Evolutionary conservation across 2,329 filamentous ascomycete species (phyloP).

Genomic region (Neonectria punicea): DNA sequence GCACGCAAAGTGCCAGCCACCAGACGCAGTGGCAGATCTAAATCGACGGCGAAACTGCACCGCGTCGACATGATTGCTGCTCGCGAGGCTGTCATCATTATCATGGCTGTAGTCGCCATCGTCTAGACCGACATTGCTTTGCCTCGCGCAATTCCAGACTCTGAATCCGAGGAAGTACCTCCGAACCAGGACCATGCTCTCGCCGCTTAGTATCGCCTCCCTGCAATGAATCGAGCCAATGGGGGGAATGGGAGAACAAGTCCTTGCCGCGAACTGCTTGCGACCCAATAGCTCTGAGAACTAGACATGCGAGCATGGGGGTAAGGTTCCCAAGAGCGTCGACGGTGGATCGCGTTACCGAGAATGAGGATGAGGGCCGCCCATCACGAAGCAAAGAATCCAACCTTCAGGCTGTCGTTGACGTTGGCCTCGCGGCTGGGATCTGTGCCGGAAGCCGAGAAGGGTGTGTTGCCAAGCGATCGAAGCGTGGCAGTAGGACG

Average conservation of each 20-base stretch:
- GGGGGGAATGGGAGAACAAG: not conserved
- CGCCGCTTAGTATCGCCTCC: not conserved
- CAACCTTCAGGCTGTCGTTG: not conserved
- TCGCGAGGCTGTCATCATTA: constrained; percentile 35
- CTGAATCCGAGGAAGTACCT: not conserved
- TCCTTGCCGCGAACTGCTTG: constrained; percentile 2
- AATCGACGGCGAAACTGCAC: constrained; percentile 15
- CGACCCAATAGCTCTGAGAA: constrained; percentile 12
- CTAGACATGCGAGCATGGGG: constrained; percentile 18
- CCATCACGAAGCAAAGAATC: not conserved
- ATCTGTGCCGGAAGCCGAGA: constrained; percentile 39
- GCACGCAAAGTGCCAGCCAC: constrained; percentile 18
- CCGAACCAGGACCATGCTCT: not conserved
- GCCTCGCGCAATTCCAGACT: not conserved
- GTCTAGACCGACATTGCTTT: constrained; percentile 16
- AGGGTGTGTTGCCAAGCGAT: constrained; percentile 38
- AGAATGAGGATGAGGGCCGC: constrained; percentile 6
- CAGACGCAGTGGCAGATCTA: constrained; percentile 13
- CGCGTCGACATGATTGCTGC: not conserved
- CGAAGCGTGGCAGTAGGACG: constrained; percentile 22
- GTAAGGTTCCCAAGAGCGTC: constrained; percentile 13
- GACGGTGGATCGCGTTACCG: constrained; percentile 19
- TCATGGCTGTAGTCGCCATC: constrained; percentile 38
- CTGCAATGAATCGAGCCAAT: constrained; percentile 14
- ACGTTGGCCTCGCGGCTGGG: constrained; percentile 3